Base-by-base conservation (phyloP, 331 rosid species). In the Dryas integrifolia region DNA sequence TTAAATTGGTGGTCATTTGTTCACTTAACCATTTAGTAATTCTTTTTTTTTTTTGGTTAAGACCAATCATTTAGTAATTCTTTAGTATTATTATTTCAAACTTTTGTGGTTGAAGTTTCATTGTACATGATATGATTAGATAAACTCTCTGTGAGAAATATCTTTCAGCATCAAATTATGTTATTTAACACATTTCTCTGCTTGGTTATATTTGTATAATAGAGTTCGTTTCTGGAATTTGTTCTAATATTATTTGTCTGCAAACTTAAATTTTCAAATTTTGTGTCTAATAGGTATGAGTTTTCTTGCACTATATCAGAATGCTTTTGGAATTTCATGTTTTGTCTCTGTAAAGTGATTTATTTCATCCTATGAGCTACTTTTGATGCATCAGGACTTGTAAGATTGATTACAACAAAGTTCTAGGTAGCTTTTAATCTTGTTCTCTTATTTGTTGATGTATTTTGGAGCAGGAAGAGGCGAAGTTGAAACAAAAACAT, bases 391-490 rank as follows among this genome's bases (percentile, higher is more conserved):
- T 35, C 14, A 15, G 12, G 40, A 38, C 72, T 56, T 62, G 41
- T 45, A 26, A 8, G 13, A 13, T 61, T 73, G 46, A 61, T 77
- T 58, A 61, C 48, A 74, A 38, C 48, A 69, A 18, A 7, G 24
- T 4, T 46, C 21, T 30, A 45, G 3, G 9, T 48, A 48, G 45
- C 16, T 15, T 59, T 55, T 43, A 15, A 38, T 67, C 44, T n/a
- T 64, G 40, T 76, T 73, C 11, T 73, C 65, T 26, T 49, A 43
- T n/a, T 58, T 41, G 38, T 52, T 45, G 18, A 43, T 48, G n/a
- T 60, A 7, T 79, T 14, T 41, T 77, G 70, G n/a, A 73, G 83
- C 91, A 92, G 98, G 90, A 86, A 73, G 95, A 88, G 67, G 89
- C 90, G 40, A 90, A 89, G 16, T 72, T 84, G 30, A 95, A 88